Conservation (phyloP, 345 rosid species). For the Bruguiera sexangula region DNA sequence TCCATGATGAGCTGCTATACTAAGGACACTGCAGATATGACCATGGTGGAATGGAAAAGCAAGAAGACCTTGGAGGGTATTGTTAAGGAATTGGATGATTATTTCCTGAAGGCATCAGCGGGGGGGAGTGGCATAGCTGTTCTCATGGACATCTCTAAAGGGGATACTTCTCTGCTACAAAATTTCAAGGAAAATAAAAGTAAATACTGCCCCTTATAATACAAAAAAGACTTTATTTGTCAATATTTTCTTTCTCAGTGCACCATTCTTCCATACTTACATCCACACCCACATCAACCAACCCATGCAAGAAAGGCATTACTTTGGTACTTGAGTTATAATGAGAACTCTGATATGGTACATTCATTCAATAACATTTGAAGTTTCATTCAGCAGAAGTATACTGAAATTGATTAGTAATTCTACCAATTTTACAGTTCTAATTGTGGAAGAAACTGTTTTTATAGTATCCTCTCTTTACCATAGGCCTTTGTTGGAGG, state of each 20-base stretch:
- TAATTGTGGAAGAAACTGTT: too few relatives aligned
- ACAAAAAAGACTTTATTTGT: background rate
- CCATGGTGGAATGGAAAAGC: conserved; percentile 39
- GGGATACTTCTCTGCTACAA: conserved; percentile 45
- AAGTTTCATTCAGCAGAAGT: too few relatives aligned
- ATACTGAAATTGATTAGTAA: too few relatives aligned
- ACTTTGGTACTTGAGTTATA: too few relatives aligned
- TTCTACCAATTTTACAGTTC: too few relatives aligned
- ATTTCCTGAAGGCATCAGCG: conserved; percentile 81
- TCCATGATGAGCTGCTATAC: conserved; percentile 50
- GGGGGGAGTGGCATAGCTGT: conserved; percentile 69
- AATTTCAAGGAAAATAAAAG: conserved; percentile 58
- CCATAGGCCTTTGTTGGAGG: too few relatives aligned
- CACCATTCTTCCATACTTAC: too few relatives aligned
- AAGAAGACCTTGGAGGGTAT: conserved; percentile 69
- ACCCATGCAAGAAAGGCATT: too few relatives aligned
- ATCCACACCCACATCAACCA: too few relatives aligned
- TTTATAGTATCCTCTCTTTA: too few relatives aligned
- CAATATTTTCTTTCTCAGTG: background rate
- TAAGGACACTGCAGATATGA: conserved; percentile 41
- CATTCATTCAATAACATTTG: too few relatives aligned
- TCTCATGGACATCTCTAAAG: conserved; percentile 54
- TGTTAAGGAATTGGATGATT: conserved; percentile 75
- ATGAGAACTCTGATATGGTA: too few relatives aligned
- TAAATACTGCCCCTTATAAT: conserved; percentile 29